Evolutionary conservation across 345 rosid species (phyloP), one percentile per base, ranked within the genome.

Genomic region (Mangifera indica): DNA sequence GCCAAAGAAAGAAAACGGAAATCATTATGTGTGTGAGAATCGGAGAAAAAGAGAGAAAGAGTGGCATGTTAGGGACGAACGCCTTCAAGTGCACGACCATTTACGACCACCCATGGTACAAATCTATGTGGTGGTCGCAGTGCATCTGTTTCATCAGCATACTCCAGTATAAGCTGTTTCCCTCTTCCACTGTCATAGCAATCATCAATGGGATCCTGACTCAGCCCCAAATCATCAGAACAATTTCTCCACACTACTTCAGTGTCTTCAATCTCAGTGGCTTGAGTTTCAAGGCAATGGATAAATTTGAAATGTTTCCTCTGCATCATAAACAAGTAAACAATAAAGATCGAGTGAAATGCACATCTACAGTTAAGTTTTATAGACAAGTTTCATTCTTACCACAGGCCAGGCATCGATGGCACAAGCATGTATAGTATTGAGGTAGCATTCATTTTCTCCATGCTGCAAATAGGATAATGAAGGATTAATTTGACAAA

Each of bases 401-500:
- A 87, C 91, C 64, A 63, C 42, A 0, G 91, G 92, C 84, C 72
- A 86, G 49, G 70, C 42, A 13, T 48, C 70, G 57, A 91, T 86
- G 77, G 80, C 82, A 52, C 93, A 91, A 3, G 97, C 93, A 29
- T 91, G 86, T 17, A 89, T 78, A 1, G 82, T 73, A 51, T 88
- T 92, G 12, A 91, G 73, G 54, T 81, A 81, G 73, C 95, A 91
- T 76, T 91, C 97, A 61, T 86, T 84, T 56, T 83, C 82, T 15
- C 95, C 97, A 54, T 89, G 97, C 95, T 89, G 79, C 66, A 8
- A 49, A 32, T 1, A 24, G 61, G 25, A 70, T 11, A 5, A 6
- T 45, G 49, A 49, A 53, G 54, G 22, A 5, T 29, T n/a, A 18
- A 24, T 32, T 3, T 44, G 40, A 24, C 26, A 52, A 57, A 37